Base-by-base conservation (phyloP, 768 basidiomycete species). In the Collybia mongolica region DNA sequence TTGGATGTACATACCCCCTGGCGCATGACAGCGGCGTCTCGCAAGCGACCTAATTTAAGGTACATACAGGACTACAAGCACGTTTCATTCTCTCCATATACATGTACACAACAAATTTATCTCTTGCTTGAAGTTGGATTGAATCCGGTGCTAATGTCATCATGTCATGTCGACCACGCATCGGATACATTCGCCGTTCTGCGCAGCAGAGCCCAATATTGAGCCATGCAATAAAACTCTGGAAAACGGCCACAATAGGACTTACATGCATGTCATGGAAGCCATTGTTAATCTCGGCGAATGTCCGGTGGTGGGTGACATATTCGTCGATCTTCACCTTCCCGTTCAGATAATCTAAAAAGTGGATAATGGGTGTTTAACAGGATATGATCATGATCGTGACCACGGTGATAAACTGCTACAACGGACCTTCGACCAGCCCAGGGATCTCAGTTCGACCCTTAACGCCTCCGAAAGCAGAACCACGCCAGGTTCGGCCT, bases 211-310 rank as follows among this genome's bases (percentile, higher is more conserved):
- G 15, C 18, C 20, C n/a, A 1, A 40, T 48, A 22, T 15, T 39
- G 45, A 47, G 22, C 35, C 26, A 43, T 32, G 35, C 29, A 19
- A 49, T 6, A 24, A 47, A 39, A 43, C 19, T 36, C n/a, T 20
- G 29, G n/a, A 38, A 15, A 20, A 15, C 14, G 23, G 42, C 9
- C 19, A 32, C 5, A 9, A 39, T 1, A 12, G 24, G 18, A 81
- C 93, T 70, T 71, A 94, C 92, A 73, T 98, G 93, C 95, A 99
- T 98, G 64, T 96, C 91, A 50, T 88, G 75, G 77, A 99, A 98
- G 18, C 92, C 93, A 43, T 84, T 76, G 69, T 91, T 91, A 64
- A 94, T 89, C 5, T 90, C 85, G 20, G 71, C 76, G 29, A 95
- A 73, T 37, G 71, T 80, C 60, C 86, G 81, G 58, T 82, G 74